Evolutionary conservation across 768 basidiomycete species (phyloP), one percentile per base, ranked within the genome.

Genomic region (Rhodotorula toruloides): DNA sequence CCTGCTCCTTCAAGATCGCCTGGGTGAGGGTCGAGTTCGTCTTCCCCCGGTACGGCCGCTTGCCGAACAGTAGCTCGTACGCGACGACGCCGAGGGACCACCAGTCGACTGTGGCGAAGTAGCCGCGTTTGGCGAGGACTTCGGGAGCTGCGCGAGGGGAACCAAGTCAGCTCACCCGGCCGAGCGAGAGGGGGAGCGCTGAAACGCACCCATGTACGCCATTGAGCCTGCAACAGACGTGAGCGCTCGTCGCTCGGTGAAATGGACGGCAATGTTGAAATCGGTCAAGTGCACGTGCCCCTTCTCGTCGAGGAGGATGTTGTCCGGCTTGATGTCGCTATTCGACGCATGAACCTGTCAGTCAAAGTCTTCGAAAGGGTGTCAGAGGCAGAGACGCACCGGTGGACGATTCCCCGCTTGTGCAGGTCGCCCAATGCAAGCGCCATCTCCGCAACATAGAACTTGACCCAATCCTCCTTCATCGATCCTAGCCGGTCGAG

Each of bases 181-280:
- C 12, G 21, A 12, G 34, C 17, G 55, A 29, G 19, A 47, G 39
- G 19, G 43, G 4, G 22, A n/a, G 42, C 39, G 42, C 47, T 11
- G 34, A 42, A 21, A 77, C 82, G 60, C 75, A 87, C 85, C 93
- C 96, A 99, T 99, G 79, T 99, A 99, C 0, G 96, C 94, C 91
- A 99, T 93, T 75, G 90, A 92, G 7, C 96, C 96, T 12, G 96
- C 94, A 22, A 99, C 89, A 65, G 90, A 91, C 1, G 90, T 91
- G 77, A 98, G 87, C 67, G 88, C 75, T 42, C 93, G 84, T 58
- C 87, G 83, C 65, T 90, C 89, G 17, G 93, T 94, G 77, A 91
- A 97, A 77, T 98, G 94, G 13, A 98, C 94, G 31, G 94, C 96
- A 71, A 99, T 92, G 75, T 99, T 99, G 81, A 99, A 96, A 79